A percentile compares a stretch with the other conserved stretches of the same genome.
Evolutionary conservation across 495 filamentous ascomycete species (phyloP).

Genomic region (Tuber microsphaerosporum): DNA sequence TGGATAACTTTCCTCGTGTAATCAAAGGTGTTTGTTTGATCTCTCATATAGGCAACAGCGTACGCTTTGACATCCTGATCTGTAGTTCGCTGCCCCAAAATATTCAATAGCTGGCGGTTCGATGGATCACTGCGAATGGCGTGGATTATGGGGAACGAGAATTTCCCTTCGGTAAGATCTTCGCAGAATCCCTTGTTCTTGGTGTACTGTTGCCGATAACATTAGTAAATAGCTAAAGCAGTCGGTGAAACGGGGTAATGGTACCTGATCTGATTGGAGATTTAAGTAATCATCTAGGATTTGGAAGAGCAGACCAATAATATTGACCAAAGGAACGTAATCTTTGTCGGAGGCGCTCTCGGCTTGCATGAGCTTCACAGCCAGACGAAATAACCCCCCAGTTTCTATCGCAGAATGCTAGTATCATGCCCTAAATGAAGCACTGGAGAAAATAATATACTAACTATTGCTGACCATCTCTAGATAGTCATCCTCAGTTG

Average conservation of each 20-base stretch:
- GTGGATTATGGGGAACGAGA: conserved; percentile 94
- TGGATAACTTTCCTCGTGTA: conserved; percentile 68
- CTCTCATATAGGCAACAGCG: conserved; percentile 81
- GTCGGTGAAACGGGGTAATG: neutral
- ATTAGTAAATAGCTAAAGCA: conserved; percentile 38
- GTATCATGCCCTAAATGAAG: conserved; percentile 4
- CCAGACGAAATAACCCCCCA: conserved; percentile 87
- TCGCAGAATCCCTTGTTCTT: conserved; percentile 92
- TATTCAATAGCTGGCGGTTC: conserved; percentile 81
- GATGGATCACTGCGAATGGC: conserved; percentile 72
- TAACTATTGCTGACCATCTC: conserved; percentile 91
- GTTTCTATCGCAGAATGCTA: conserved; percentile 52
- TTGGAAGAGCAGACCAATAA: conserved; percentile 89
- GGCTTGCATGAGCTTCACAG: conserved; percentile 93
- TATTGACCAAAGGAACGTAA: conserved; percentile 79
- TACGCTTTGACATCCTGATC: conserved; percentile 86
- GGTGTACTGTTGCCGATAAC: conserved; percentile 53
- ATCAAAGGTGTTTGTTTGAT: conserved; percentile 77
- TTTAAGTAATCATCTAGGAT: conserved; percentile 97
- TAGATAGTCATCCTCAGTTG: conserved; percentile 91
- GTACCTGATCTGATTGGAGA: conserved; percentile 51
- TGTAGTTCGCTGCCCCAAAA: conserved; percentile 78
- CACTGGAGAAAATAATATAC: conserved; percentile 7
- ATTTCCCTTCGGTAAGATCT: conserved; percentile 96
- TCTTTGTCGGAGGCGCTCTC: conserved; percentile 53